Conservation (phyloP, 306 rosid genomes). For the Elaeagnus macrophylla region DNA sequence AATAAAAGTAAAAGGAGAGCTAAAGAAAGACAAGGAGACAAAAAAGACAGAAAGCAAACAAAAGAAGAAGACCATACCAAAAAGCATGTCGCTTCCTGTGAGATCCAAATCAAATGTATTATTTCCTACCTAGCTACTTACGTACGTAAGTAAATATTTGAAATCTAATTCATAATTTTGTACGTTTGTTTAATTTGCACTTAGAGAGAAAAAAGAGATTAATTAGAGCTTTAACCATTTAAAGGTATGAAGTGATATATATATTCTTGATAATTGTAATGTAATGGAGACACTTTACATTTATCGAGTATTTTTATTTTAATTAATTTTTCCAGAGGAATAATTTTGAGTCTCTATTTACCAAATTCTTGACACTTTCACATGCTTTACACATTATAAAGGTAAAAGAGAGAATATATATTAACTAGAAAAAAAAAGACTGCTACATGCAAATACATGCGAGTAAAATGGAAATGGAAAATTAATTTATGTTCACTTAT, state of each 20-base stretch:
- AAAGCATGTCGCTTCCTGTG: slow-evolving; percentile 56
- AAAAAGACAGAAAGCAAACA: slow-evolving; percentile 93
- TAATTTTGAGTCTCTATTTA: slow-evolving; percentile 15
- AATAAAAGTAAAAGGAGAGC: slow-evolving; percentile 55
- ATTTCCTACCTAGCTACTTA: too few relatives aligned
- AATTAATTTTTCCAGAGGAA: slow-evolving; percentile 30
- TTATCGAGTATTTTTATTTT: slow-evolving; percentile 32
- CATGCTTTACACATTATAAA: slow-evolving; percentile 43
- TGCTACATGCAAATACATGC: slow-evolving; percentile 9
- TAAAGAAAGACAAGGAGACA: slow-evolving; percentile 93
- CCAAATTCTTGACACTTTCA: slow-evolving; percentile 30
- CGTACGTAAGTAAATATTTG: slow-evolving; percentile 52
- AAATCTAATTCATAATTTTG: slow-evolving; percentile 57
- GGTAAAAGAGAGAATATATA: slow-evolving; percentile 39
- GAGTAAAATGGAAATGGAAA: slow-evolving; percentile 25
- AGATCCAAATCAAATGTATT: slow-evolving; percentile 62
- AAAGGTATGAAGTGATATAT: slow-evolving; percentile 47
- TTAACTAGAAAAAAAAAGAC: slow-evolving; percentile 34
- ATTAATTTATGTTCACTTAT: too few relatives aligned
- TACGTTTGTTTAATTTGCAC: slow-evolving; percentile 34
- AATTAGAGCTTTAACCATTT: slow-evolving; percentile 29
- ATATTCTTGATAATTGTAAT: slow-evolving; percentile 69
- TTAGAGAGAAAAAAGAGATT: slow-evolving; percentile 28
- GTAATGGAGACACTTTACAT: slow-evolving; percentile 39
- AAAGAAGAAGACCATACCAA: slow-evolving; percentile 33